Percentiles rank a stretch among this genome's conserved stretches.
Evolutionary conservation across 768 basidiomycete genomes (phyloP).

Genomic region (Lentinula guzmanii): DNA sequence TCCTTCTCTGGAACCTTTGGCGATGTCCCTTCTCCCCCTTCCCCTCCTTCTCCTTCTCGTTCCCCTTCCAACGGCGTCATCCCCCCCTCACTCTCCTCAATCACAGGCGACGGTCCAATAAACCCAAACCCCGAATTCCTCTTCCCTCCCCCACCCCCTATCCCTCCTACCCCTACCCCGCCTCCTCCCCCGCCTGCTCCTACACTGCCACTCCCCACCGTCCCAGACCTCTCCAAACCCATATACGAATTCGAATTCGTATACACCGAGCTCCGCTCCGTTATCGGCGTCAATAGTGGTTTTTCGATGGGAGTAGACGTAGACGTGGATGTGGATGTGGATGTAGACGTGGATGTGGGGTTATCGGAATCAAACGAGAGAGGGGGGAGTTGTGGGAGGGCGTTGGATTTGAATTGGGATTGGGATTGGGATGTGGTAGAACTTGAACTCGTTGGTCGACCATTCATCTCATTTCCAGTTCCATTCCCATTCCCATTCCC

Average conservation of each 20-base stretch:
- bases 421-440: slow-evolving; percentile 8
- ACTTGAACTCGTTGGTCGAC: slow-evolving; percentile 13
- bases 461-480: neutral
- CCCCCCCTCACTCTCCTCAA: slow-evolving; percentile 9
- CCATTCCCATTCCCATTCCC: neutral
- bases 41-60: neutral
- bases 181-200: too few relatives aligned
- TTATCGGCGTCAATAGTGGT: slow-evolving; percentile 56
- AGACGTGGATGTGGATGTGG: slow-evolving; percentile 2
- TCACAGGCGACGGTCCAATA: slow-evolving; percentile 7
- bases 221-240: neutral
- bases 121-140: neutral
- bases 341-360: slow-evolving; percentile 6
- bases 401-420: slow-evolving; percentile 11
- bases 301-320: slow-evolving; percentile 11
- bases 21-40: neutral
- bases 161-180: too few relatives aligned
- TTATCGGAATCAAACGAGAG: slow-evolving; percentile 37
- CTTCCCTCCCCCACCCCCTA: too few relatives aligned
- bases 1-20: slow-evolving; percentile 3
- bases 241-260: slow-evolving; percentile 9
- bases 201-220: neutral
- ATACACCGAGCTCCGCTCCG: slow-evolving; percentile 38
- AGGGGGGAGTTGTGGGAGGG: slow-evolving; percentile 52
- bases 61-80: neutral